Conservation (phyloP, 331 rosid genomes). For the Arachis monticola region DNA sequence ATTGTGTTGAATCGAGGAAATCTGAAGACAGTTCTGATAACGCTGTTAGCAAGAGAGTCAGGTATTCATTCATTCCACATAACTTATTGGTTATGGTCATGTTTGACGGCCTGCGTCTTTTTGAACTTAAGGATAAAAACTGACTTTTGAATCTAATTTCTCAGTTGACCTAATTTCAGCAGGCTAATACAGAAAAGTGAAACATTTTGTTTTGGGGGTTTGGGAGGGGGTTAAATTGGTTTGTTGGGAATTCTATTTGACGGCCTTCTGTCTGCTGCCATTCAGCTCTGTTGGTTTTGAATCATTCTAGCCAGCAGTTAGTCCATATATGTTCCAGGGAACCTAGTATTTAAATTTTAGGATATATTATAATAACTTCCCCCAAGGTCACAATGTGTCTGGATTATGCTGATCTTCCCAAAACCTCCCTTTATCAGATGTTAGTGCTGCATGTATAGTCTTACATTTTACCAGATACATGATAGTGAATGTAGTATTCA, state of each 20-base stretch:
- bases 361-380: neutral
- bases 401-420: too few relatives aligned
- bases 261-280: neutral
- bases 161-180: slow-evolving; percentile 21
- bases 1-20: slow-evolving; percentile 66
- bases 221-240: slow-evolving; percentile 1
- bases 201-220: neutral
- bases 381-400: too few relatives aligned
- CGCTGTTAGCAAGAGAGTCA: slow-evolving; percentile 50
- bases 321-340: slow-evolving; percentile 23
- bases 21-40: slow-evolving; percentile 47
- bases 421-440: too few relatives aligned
- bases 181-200: slow-evolving; percentile 11
- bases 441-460: too few relatives aligned
- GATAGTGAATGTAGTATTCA: too few relatives aligned
- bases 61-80: slow-evolving; percentile 50
- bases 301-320: slow-evolving; percentile 9
- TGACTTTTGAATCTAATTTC: slow-evolving; percentile 14
- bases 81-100: slow-evolving; percentile 16
- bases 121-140: slow-evolving; percentile 6
- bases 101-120: slow-evolving; percentile 22
- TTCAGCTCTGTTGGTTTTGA: slow-evolving; percentile 14
- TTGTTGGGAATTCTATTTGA: slow-evolving; percentile 5
- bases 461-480: too few relatives aligned
- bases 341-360: slow-evolving; percentile 20